Conservation (phyloP, 176 grass and related monocot species). For the Coix lacrymajobi region DNA sequence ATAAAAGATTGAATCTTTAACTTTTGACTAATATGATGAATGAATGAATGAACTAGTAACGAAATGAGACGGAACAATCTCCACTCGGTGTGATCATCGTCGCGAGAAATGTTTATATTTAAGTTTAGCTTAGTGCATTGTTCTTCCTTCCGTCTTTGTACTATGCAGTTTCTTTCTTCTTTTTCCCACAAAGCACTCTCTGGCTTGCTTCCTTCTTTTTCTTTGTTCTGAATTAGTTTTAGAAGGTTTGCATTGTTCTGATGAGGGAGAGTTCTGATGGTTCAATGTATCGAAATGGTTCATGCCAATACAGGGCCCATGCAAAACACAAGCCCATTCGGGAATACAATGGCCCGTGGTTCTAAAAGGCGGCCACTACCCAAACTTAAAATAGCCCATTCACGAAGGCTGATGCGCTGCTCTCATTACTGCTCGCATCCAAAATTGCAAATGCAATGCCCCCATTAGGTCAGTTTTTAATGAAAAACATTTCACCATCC, state of each 20-base stretch:
- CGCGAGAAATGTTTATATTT: not conserved
- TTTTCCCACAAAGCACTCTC: too few species aligned
- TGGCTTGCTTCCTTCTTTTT: too few species aligned
- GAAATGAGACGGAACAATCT: not conserved
- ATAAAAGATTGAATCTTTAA: conserved; percentile 19
- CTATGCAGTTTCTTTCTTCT: too few species aligned
- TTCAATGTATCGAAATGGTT: not conserved
- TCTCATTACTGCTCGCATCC: too few species aligned
- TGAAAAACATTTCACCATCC: too few species aligned
- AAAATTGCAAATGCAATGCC: too few species aligned
- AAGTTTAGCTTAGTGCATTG: too few species aligned
- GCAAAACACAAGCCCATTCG: not conserved
- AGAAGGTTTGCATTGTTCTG: too few species aligned
- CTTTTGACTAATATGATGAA: not conserved
- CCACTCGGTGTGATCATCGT: not conserved
- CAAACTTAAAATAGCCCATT: not conserved
- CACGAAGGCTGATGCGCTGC: not conserved
- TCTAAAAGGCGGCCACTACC: not conserved
- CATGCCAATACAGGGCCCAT: not conserved
- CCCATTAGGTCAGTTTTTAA: too few species aligned
- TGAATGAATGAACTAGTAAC: not conserved
- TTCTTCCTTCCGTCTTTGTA: too few species aligned
- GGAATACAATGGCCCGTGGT: not conserved
- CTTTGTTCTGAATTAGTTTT: too few species aligned
- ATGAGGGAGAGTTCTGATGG: too few species aligned